phyloP scores from a whole-genome alignment of 805 yeast genomes.

The Cyberlindnera americana region DNA sequence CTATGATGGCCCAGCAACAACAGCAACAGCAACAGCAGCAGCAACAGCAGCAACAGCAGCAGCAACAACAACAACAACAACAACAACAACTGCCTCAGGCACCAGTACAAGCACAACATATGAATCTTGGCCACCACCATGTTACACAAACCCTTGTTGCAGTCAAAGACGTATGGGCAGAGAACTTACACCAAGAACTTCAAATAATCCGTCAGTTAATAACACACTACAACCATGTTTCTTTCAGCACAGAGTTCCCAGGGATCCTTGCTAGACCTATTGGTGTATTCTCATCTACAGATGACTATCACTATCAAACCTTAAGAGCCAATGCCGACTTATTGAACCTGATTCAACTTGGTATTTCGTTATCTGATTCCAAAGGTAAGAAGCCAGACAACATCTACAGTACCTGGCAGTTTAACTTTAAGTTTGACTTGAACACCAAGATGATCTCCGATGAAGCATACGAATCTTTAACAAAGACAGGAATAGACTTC shows the following conservation, averaged over 20 bases:
- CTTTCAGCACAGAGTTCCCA: slow-evolving; percentile 89
- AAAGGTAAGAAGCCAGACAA: slow-evolving; percentile 67
- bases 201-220: slow-evolving; percentile 55
- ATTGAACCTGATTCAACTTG: slow-evolving; percentile 80
- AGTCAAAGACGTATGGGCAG: slow-evolving; percentile 71
- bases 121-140: slow-evolving; percentile 7
- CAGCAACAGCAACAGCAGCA: slow-evolving; percentile 18
- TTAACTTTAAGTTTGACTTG: slow-evolving; percentile 82
- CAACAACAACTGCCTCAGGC: slow-evolving; percentile 12
- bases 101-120: slow-evolving; percentile 7
- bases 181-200: slow-evolving; percentile 66
- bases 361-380: slow-evolving; percentile 68
- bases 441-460: slow-evolving; percentile 79
- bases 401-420: slow-evolving; percentile 87
- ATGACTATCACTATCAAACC: slow-evolving; percentile 95
- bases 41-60: slow-evolving; percentile 16
- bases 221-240: slow-evolving; percentile 53
- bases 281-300: slow-evolving; percentile 83
- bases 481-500: slow-evolving; percentile 82
- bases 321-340: slow-evolving; percentile 88
- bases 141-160: slow-evolving; percentile 33
- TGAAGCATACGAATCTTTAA: slow-evolving; percentile 76
- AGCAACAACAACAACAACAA: slow-evolving; percentile 22
- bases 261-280: slow-evolving; percentile 96
- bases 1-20: slow-evolving; percentile 6